Percentiles rank a stretch among this genome's conserved stretches.
Evolutionary conservation across 169 alveolate genomes (phyloP).

Genomic region (Cryptosporidium tyzzeri): DNA sequence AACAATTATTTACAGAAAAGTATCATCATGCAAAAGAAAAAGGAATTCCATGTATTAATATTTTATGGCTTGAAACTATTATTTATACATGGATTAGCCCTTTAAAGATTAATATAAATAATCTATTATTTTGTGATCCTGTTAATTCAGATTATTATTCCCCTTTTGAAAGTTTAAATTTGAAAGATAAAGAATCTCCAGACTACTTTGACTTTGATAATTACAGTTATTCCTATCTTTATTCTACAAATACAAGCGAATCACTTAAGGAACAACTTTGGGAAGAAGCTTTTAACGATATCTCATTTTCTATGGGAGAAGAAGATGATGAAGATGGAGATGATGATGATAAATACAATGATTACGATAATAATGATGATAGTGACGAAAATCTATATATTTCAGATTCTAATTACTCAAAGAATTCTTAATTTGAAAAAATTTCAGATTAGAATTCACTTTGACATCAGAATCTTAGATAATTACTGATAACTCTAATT

Average conservation of each 20-base stretch:
- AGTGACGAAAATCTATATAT: background rate
- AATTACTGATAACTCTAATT: too few species aligned
- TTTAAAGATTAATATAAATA: background rate
- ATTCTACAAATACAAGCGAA: background rate
- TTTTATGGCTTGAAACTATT: slow-evolving; percentile 52
- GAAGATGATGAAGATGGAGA: background rate
- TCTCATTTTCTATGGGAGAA: slow-evolving; percentile 19
- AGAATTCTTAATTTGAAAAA: background rate
- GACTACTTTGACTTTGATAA: background rate
- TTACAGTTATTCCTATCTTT: slow-evolving; percentile 17
- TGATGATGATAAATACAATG: background rate
- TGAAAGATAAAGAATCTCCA: background rate
- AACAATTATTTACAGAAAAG: slow-evolving; percentile 51
- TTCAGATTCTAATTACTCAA: background rate
- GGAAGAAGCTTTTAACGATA: slow-evolving; percentile 61
- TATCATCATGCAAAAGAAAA: slow-evolving; percentile 45
- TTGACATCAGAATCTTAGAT: background rate
- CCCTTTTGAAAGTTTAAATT: slow-evolving; percentile 31
- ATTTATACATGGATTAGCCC: slow-evolving; percentile 68
- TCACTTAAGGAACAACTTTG: slow-evolving; percentile 20
- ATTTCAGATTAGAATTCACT: background rate
- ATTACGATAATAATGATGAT: background rate
- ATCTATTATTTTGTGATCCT: slow-evolving; percentile 15
- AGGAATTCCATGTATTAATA: slow-evolving; percentile 47
- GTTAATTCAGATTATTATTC: slow-evolving; percentile 12